These are phyloP conservation scores for Jacaranda mimosifolia DNA, from an alignment of 257 asterid species.

Conservation along the genomic window DNA sequence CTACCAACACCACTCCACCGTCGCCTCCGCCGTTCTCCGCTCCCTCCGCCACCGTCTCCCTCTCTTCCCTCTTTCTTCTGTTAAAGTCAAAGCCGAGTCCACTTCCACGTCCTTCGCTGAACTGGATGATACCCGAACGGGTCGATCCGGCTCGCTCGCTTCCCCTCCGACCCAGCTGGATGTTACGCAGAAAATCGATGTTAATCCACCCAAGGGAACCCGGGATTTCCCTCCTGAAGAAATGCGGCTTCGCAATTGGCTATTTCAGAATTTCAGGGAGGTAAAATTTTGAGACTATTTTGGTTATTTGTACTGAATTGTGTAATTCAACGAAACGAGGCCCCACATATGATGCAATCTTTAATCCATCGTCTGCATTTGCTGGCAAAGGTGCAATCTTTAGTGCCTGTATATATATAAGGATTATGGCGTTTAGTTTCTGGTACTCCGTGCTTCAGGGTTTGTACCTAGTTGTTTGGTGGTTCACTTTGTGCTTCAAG, in stretches of 20 bases:
- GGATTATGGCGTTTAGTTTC: neutral
- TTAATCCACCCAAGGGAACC: slow-evolving; percentile 97
- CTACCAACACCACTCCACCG: slow-evolving; percentile 58
- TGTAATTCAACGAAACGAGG: neutral
- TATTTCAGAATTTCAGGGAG: slow-evolving; percentile 85
- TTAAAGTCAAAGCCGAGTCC: slow-evolving; percentile 44
- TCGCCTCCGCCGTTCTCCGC: slow-evolving; percentile 47
- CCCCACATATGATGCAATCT: neutral
- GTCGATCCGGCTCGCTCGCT: slow-evolving; percentile 69
- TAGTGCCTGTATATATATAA: neutral
- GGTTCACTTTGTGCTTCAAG: neutral
- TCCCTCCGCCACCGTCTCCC: slow-evolving; percentile 51
- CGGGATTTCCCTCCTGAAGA: slow-evolving; percentile 98
- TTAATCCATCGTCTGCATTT: neutral
- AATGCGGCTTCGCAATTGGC: slow-evolving; percentile 97
- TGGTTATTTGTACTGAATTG: neutral
- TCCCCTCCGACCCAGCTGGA: slow-evolving; percentile 61
- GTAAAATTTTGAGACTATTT: slow-evolving; percentile 38
- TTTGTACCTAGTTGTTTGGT: neutral
- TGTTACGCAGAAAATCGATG: slow-evolving; percentile 69
- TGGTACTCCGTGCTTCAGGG: slow-evolving; percentile 6
- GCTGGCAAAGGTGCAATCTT: slow-evolving; percentile 6
- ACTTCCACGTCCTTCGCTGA: slow-evolving; percentile 50
- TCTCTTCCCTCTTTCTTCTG: slow-evolving; percentile 33
- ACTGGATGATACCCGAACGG: slow-evolving; percentile 57